Evolutionary conservation across 768 basidiomycete species (phyloP), one percentile per base, ranked within the genome.

Genomic region (Pleurotus cornucopiae): DNA sequence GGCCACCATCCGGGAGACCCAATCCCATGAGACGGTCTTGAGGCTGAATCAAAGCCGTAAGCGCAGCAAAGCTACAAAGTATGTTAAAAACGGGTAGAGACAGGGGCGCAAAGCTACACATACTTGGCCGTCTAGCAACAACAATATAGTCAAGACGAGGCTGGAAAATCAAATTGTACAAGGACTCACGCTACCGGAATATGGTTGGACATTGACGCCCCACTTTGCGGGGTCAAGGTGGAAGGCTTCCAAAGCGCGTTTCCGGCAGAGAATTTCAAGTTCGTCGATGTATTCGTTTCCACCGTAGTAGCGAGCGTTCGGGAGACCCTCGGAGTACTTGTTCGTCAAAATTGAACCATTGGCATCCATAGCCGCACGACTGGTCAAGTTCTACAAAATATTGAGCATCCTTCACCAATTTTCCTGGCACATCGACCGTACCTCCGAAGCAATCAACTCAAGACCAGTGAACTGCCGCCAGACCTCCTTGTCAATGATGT

Each of bases 181-280:
- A 6, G 13, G 14, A 83, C 88, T 69, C 67, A 92, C 88, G 60
- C 84, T 87, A 57, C 92, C 91, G 64, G 94, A 97, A 75, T 98
- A 99, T 5, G 97, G 97, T 73, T 99, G 97, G 56, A 99, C 97
- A 68, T 98, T 98, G 73, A 99, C 94, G 63, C 96, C 96, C 97
- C 97, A 98, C 71, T 86, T 84, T 47, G 76, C 78, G 43, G 91
- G 83, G 75, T 98, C 94, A 61, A 98, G 89, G 80, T 92, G 85
- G 84, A 98, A 99, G 2, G 96, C 96, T 71, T 89, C 76, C 61
- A 99, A 84, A 30, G 97, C 97, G 66, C 97, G 93, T 74, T 94
- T 87, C 71, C 94, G 93, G 78, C 92, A 94, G 57, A 99, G 85
- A 58, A 82, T 73, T 75, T 98, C 97, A 66, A 99, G 89, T 69